Evolutionary conservation across 2,329 filamentous ascomycete genomes (phyloP).

Genomic region (Alternaria burnsii): DNA sequence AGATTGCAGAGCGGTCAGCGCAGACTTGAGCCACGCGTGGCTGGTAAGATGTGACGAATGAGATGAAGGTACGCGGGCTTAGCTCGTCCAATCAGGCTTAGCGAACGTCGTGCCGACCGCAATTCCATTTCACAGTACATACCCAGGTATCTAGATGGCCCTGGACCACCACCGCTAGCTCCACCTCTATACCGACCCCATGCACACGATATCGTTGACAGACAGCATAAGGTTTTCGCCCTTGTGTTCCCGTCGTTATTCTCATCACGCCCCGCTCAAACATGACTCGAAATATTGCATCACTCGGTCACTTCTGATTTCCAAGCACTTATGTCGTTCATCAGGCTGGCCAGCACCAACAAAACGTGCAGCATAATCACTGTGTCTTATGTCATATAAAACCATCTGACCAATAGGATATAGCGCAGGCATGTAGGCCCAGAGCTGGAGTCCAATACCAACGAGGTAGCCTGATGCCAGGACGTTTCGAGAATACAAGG

Average conservation of each 20-base stretch:
- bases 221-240: background rate
- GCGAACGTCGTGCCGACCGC: slow-evolving; percentile 7
- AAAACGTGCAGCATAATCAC: background rate
- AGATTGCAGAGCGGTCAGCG: slow-evolving; percentile 9
- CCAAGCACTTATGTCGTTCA: background rate
- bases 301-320: background rate
- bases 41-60: slow-evolving; percentile 7
- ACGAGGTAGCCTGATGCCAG: slow-evolving; percentile 12
- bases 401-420: background rate
- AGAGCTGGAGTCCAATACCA: slow-evolving; percentile 14
- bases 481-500: slow-evolving; percentile 29
- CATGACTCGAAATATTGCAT: background rate
- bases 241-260: background rate
- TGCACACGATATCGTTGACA: background rate
- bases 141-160: background rate
- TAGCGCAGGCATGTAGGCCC: background rate
- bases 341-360: background rate
- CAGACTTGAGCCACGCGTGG: slow-evolving; percentile 5
- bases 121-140: background rate
- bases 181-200: background rate
- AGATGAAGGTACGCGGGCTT: background rate
- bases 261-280: background rate
- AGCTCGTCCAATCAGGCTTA: slow-evolving; percentile 3
- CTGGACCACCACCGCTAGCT: background rate
- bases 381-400: background rate